Evolutionary conservation across 2,329 filamentous ascomycete species (phyloP).

Genomic region (Talaromyces sp.): DNA sequence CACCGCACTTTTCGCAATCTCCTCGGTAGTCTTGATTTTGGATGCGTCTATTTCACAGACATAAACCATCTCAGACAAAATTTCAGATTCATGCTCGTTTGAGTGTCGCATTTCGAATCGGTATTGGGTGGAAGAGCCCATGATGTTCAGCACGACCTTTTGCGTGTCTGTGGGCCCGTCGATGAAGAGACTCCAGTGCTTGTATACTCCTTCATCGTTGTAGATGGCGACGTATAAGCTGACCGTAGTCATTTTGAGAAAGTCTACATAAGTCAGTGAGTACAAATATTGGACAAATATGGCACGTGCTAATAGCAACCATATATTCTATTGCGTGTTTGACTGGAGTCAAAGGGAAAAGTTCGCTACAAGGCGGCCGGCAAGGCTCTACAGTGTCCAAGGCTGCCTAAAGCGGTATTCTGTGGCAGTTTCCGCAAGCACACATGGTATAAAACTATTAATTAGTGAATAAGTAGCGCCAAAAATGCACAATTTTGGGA

Average conservation of each 20-base stretch:
- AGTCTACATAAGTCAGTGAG: too few species aligned
- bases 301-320: too few species aligned
- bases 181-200: neutral
- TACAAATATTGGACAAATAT: too few species aligned
- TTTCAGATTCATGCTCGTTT: neutral
- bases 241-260: neutral
- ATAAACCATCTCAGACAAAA: neutral
- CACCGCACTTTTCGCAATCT: constrained; percentile 11
- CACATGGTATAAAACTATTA: too few species aligned
- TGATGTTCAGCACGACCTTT: neutral
- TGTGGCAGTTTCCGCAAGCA: too few species aligned
- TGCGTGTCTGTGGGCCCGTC: neutral
- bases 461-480: too few species aligned
- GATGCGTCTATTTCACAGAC: neutral
- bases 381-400: too few species aligned
- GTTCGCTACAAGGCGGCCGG: too few species aligned
- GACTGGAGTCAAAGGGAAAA: too few species aligned
- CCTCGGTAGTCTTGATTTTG: constrained; percentile 11
- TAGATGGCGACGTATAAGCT: neutral
- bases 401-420: too few species aligned
- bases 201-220: neutral
- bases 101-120: neutral
- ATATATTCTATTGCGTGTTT: too few species aligned
- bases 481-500: too few species aligned
- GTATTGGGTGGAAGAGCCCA: neutral